phyloP scores from a whole-genome alignment of 2,329 filamentous ascomycete genomes.

The Neurospora sp. region DNA sequence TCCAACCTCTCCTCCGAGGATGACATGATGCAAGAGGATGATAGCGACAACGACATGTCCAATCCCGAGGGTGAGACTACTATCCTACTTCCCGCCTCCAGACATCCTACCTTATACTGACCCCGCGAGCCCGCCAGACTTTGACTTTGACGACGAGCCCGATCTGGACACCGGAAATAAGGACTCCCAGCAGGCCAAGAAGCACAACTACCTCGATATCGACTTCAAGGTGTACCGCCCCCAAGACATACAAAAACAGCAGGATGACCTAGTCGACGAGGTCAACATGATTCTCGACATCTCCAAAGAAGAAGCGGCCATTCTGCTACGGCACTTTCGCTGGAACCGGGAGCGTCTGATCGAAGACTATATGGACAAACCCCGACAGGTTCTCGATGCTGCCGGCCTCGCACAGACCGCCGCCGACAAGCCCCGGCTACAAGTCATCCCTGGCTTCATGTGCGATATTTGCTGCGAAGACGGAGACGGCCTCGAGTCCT shows the following conservation, averaged over 20 bases:
- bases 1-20: constrained; percentile 72
- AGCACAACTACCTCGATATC: constrained; percentile 65
- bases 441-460: constrained; percentile 64
- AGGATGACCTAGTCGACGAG: constrained; percentile 78
- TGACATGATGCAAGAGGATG: constrained; percentile 59
- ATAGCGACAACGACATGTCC: constrained; percentile 61
- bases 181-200: constrained; percentile 62
- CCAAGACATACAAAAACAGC: constrained; percentile 71
- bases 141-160: constrained; percentile 48
- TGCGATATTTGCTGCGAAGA: constrained; percentile 98
- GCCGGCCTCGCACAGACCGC: constrained; percentile 67
- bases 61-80: constrained; percentile 36
- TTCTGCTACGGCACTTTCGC: constrained; percentile 76
- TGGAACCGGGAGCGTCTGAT: constrained; percentile 97
- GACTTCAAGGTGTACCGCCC: constrained; percentile 76
- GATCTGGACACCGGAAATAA: constrained; percentile 45
- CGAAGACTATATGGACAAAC: constrained; percentile 90
- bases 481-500: constrained; percentile 63
- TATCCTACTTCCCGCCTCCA: constrained; percentile 2
- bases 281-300: constrained; percentile 88
- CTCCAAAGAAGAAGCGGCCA: constrained; percentile 80
- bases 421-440: constrained; percentile 54
- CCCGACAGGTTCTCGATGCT: constrained; percentile 68
- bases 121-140: constrained; percentile 32
- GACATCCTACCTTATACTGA: constrained; percentile 1